Conservation (phyloP, 2,329 filamentous ascomycete genomes). For the Fusarium anguioides region DNA sequence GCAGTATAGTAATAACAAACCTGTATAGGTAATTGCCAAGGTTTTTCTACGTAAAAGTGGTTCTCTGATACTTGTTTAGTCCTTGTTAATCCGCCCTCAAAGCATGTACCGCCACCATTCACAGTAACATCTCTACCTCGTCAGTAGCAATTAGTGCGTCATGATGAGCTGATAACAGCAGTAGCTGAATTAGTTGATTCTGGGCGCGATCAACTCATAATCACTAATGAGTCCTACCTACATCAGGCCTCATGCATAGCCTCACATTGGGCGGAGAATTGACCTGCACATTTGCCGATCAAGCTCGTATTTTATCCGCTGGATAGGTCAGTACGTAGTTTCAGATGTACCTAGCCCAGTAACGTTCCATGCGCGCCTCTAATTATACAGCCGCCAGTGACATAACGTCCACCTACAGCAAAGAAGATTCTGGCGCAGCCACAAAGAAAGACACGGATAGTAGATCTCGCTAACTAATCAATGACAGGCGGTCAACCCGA, state of each 20-base stretch:
- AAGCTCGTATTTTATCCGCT: conserved; percentile 7
- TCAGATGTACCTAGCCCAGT: conserved; percentile 3
- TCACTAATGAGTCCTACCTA: not conserved
- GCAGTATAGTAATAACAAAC: conserved; percentile 10
- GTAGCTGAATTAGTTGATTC: not conserved
- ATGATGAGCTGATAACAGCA: conserved; percentile 7
- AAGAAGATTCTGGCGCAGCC: conserved; percentile 10
- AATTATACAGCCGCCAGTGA: not conserved
- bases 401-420: not conserved
- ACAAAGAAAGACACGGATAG: not conserved
- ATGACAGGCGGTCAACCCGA: not conserved
- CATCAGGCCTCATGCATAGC: not conserved
- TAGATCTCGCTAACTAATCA: not conserved
- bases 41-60: conserved; percentile 6
- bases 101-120: not conserved
- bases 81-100: not conserved
- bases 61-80: not conserved
- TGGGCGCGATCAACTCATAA: not conserved
- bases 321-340: not conserved
- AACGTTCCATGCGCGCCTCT: conserved; percentile 28
- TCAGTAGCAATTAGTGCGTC: conserved; percentile 7
- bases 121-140: not conserved
- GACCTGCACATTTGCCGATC: conserved; percentile 8
- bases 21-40: not conserved
- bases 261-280: not conserved